These are phyloP conservation scores for Suillus alpinus DNA, from an alignment of 768 basidiomycete genomes.

Conservation along the genomic window DNA sequence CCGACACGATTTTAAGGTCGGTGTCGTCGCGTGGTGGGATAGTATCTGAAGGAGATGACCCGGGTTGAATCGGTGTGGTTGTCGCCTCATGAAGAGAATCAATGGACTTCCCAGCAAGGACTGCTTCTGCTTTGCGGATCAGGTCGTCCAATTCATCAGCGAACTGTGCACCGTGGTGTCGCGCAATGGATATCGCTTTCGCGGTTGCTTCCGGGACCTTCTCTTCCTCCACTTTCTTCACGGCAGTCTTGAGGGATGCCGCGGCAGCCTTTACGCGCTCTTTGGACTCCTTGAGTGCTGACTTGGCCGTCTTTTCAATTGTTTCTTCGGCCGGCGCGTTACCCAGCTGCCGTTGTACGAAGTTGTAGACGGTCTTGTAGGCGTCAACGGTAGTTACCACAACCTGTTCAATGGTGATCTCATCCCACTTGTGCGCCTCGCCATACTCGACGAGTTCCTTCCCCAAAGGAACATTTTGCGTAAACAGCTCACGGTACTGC, in stretches of 20 bases:
- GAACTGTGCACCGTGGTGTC: conserved; percentile 46
- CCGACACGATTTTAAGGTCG: conserved; percentile 24
- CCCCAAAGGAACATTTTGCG: conserved; percentile 75
- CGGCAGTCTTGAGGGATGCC: conserved; percentile 46
- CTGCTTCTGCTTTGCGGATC: conserved; percentile 70
- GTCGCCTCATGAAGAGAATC: conserved; percentile 25
- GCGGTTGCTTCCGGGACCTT: conserved; percentile 22
- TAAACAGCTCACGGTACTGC: conserved; percentile 83
- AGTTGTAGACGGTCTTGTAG: conserved; percentile 46
- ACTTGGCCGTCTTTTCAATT: conserved; percentile 32
- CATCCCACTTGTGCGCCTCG: conserved; percentile 78
- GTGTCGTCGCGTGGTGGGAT: conserved; percentile 23
- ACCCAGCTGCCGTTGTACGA: conserved; percentile 43
- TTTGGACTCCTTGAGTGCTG: conserved; percentile 41
- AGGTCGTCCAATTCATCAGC: conserved; percentile 67
- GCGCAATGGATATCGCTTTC: conserved; percentile 42
- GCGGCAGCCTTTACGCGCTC: conserved; percentile 41
- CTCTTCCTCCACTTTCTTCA: conserved; percentile 36
- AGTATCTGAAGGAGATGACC: conserved; percentile 22
- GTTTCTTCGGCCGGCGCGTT: conserved; percentile 40
- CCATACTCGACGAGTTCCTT: conserved; percentile 77
- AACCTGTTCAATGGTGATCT: conserved; percentile 59
- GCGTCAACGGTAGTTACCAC: conserved; percentile 51
- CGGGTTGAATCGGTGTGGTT: conserved; percentile 22
- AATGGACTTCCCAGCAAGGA: conserved; percentile 47